phyloP scores from a whole-genome alignment of 2,329 filamentous ascomycete species.

The Fusarium sp. region DNA sequence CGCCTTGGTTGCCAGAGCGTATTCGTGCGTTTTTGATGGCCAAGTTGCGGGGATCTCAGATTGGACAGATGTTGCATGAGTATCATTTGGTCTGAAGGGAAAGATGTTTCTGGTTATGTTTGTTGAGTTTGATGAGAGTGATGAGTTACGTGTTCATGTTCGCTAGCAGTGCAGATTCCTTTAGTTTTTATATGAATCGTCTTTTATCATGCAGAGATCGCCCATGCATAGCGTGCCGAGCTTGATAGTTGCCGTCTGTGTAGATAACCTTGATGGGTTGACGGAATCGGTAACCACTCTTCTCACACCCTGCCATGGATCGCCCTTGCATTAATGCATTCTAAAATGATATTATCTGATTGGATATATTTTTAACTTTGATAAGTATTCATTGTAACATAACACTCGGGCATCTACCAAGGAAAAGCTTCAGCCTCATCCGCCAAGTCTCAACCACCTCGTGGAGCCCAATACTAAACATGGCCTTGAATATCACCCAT shows the following conservation, averaged over 20 bases:
- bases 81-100: constrained; percentile 12
- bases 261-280: neutral
- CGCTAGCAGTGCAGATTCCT: neutral
- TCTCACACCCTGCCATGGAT: neutral
- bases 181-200: neutral
- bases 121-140: neutral
- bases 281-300: neutral
- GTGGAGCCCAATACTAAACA: neutral
- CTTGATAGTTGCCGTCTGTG: neutral
- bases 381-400: neutral
- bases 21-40: constrained; percentile 8
- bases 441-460: neutral
- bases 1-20: constrained; percentile 13
- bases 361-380: neutral
- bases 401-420: neutral
- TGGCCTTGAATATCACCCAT: neutral
- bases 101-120: neutral
- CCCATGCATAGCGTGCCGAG: neutral
- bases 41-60: constrained; percentile 14
- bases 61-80: constrained; percentile 21
- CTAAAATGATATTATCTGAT: neutral
- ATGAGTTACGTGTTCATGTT: neutral
- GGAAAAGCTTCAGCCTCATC: neutral
- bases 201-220: neutral
- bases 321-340: neutral